Conservation (phyloP, 2,329 filamentous ascomycete genomes). For the Colletotrichum sp. region DNA sequence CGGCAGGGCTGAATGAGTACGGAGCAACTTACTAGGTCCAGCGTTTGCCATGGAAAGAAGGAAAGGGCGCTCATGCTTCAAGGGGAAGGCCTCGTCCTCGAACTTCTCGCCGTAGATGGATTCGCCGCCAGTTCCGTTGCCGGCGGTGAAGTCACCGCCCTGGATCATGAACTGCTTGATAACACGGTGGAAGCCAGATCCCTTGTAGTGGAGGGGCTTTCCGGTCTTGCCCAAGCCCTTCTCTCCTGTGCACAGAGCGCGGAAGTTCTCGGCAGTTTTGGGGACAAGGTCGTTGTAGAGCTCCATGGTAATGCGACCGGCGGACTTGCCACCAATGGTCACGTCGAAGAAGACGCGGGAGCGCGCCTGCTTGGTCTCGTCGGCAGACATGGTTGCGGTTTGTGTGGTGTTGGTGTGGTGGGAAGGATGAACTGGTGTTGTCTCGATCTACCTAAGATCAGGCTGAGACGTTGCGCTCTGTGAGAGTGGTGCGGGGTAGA, state of each 20-base stretch:
- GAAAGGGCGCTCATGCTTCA: constrained; percentile 93
- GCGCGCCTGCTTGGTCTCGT: constrained; percentile 55
- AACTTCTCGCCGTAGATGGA: constrained; percentile 98
- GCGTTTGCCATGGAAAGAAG: constrained; percentile 98
- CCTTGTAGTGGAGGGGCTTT: constrained; percentile 92
- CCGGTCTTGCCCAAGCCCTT: constrained; percentile 84
- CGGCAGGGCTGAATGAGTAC: not conserved
- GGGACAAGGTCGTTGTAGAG: constrained; percentile 80
- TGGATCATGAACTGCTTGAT: constrained; percentile 99
- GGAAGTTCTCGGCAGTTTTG: constrained; percentile 97
- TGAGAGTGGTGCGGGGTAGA: not conserved
- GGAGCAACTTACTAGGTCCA: constrained; percentile 71
- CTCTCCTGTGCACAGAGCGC: constrained; percentile 91
- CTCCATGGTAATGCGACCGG: constrained; percentile 86
- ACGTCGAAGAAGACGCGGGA: constrained; percentile 94
- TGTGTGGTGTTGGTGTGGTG: not conserved
- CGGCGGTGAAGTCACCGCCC: constrained; percentile 94
- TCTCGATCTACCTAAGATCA: not conserved
- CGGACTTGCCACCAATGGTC: constrained; percentile 73
- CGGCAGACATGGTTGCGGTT: constrained; percentile 6
- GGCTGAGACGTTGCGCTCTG: constrained; percentile 38
- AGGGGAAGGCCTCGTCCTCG: constrained; percentile 92
- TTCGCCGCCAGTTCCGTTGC: constrained; percentile 94
- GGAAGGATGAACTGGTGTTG: not conserved
- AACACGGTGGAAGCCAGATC: constrained; percentile 90